Evolutionary conservation across 768 basidiomycete genomes (phyloP).

Genomic region (Cubamyces lactineus): DNA sequence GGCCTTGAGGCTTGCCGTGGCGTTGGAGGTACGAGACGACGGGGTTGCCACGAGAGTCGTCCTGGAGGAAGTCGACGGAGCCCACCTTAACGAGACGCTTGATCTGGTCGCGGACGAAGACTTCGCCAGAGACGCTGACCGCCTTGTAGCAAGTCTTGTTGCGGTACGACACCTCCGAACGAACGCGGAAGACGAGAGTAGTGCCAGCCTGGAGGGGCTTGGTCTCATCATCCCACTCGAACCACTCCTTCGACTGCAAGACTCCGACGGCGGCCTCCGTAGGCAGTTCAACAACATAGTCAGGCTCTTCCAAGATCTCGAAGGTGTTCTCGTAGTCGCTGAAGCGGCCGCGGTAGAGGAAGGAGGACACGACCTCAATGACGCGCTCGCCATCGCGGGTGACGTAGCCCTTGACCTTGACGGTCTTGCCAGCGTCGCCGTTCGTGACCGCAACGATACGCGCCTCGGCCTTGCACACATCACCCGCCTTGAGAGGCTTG

Average conservation of each 20-base stretch:
- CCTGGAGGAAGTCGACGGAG: conserved; percentile 82
- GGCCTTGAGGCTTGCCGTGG: conserved; percentile 80
- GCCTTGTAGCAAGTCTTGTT: conserved; percentile 84
- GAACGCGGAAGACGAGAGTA: conserved; percentile 86
- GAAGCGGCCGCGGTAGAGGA: conserved; percentile 97
- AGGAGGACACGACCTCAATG: conserved; percentile 92
- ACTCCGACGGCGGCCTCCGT: conserved; percentile 87
- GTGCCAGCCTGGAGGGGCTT: conserved; percentile 79
- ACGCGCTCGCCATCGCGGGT: conserved; percentile 77
- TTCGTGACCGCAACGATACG: conserved; percentile 89
- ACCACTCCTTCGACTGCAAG: conserved; percentile 96
- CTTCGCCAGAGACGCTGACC: conserved; percentile 80
- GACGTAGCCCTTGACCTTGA: conserved; percentile 86
- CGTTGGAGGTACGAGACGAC: conserved; percentile 92
- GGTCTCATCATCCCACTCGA: conserved; percentile 88
- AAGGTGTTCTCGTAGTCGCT: conserved; percentile 95
- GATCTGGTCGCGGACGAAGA: conserved; percentile 86
- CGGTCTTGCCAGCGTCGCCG: conserved; percentile 89
- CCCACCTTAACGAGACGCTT: conserved; percentile 90
- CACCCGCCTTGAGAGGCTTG: conserved; percentile 77
- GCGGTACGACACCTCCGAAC: conserved; percentile 88
- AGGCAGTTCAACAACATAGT: conserved; percentile 77
- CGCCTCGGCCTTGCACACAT: conserved; percentile 89
- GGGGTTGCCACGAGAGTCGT: conserved; percentile 90
- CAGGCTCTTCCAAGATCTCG: conserved; percentile 87